phyloP scores from a whole-genome alignment of 768 basidiomycete genomes.

The Phlebiopsis flavidoalba region DNA sequence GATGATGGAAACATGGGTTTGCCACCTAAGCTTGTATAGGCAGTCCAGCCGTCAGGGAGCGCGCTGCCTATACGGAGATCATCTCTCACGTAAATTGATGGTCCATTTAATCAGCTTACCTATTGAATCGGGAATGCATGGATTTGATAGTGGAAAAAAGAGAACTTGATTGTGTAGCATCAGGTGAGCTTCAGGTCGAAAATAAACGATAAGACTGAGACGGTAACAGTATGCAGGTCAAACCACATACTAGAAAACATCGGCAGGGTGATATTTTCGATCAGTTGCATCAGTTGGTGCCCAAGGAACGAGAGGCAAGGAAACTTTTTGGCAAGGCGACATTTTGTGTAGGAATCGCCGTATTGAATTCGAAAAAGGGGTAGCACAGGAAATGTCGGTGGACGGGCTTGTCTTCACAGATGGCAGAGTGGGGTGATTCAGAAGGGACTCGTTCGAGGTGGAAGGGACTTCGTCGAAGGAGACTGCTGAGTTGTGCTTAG shows the following conservation, averaged over 20 bases:
- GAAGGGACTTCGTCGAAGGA: too few relatives aligned
- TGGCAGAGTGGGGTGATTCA: too few relatives aligned
- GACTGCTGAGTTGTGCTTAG: too few relatives aligned
- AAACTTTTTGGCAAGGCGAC: too few relatives aligned
- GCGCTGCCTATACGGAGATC: not conserved
- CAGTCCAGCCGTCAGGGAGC: not conserved
- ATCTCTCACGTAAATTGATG: not conserved
- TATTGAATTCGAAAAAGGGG: too few relatives aligned
- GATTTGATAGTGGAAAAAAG: not conserved
- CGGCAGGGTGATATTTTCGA: not conserved
- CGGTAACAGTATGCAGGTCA: too few relatives aligned
- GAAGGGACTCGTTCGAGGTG: too few relatives aligned
- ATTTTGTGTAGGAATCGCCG: too few relatives aligned
- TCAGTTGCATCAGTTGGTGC: not conserved
- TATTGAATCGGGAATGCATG: not conserved
- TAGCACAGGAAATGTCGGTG: too few relatives aligned
- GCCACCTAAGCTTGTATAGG: constrained; percentile 2
- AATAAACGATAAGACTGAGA: not conserved
- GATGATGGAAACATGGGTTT: constrained; percentile 3
- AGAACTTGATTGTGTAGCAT: not conserved
- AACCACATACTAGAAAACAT: not conserved
- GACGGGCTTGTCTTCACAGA: too few relatives aligned
- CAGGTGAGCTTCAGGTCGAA: not conserved
- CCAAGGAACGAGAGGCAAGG: not conserved
- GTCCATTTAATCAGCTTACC: not conserved